Evolutionary conservation across 306 rosid species (phyloP).

Genomic region (Quercus cerris): DNA sequence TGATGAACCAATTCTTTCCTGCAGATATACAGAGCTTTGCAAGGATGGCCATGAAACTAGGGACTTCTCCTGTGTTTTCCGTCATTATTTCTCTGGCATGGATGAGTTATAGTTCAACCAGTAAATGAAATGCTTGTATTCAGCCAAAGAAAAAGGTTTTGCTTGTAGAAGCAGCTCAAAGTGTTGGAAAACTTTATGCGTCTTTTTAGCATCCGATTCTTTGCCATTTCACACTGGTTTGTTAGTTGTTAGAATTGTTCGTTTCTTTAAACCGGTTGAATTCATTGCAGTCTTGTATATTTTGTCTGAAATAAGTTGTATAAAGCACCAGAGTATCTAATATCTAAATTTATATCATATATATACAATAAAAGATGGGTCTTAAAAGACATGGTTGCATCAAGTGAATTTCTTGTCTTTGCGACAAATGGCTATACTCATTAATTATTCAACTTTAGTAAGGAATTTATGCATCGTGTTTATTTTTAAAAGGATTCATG

Average conservation of each 20-base stretch:
- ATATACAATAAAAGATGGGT: too few relatives aligned
- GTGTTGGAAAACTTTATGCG: neutral
- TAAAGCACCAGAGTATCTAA: neutral
- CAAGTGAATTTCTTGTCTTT: too few relatives aligned
- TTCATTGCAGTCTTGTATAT: neutral
- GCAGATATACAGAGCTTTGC: slow-evolving; percentile 68
- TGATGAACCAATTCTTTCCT: slow-evolving; percentile 13
- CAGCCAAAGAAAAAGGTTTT: too few relatives aligned
- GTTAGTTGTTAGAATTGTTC: neutral
- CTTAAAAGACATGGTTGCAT: too few relatives aligned
- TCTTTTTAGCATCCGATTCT: neutral
- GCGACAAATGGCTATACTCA: too few relatives aligned
- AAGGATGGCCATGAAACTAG: slow-evolving; percentile 52
- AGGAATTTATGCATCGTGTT: too few relatives aligned
- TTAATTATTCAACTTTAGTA: too few relatives aligned
- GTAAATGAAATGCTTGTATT: neutral
- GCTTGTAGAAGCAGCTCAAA: neutral
- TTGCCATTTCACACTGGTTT: neutral
- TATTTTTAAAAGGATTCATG: too few relatives aligned
- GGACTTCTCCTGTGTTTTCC: slow-evolving; percentile 85
- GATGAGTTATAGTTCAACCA: slow-evolving; percentile 37
- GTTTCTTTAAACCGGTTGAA: neutral
- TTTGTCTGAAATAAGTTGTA: neutral
- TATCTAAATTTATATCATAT: too few relatives aligned
- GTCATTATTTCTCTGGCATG: slow-evolving; percentile 61